Percentiles rank a stretch among this genome's conserved stretches.
phyloP scores from a whole-genome alignment of 139 green algal species.

The Tetradesmus lagerheimii region DNA sequence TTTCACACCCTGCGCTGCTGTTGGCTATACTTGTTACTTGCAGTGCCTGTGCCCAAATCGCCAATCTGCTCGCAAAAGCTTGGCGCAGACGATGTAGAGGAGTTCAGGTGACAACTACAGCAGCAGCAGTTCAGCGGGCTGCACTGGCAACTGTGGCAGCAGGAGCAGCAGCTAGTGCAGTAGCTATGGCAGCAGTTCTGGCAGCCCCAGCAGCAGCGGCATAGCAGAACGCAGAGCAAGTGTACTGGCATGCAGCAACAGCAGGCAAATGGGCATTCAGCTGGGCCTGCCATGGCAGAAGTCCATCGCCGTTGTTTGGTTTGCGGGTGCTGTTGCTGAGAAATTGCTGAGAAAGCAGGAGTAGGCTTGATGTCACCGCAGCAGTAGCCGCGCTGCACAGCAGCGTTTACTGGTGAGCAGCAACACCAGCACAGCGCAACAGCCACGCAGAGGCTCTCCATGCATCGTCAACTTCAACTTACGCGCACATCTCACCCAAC shows the following conservation, averaged over 20 bases:
- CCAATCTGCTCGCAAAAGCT: slow-evolving; percentile 84
- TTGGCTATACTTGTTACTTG: background rate
- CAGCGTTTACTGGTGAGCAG: too few relatives aligned
- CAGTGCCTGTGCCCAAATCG: slow-evolving; percentile 75
- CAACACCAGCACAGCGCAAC: too few relatives aligned
- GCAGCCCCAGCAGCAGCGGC: background rate
- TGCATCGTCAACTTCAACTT: background rate
- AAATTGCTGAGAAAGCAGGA: too few relatives aligned
- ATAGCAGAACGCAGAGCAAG: background rate
- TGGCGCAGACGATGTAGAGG: slow-evolving; percentile 62
- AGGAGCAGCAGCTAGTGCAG: background rate
- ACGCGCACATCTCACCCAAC: background rate
- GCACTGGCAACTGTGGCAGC: slow-evolving; percentile 68
- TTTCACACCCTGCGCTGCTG: background rate
- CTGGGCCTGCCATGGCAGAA: background rate
- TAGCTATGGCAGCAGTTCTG: background rate
- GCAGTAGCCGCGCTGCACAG: too few relatives aligned
- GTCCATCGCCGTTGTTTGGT: background rate
- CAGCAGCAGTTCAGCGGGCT: slow-evolving; percentile 47
- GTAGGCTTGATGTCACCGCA: too few relatives aligned
- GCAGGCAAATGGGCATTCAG: background rate
- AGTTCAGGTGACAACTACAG: slow-evolving; percentile 68
- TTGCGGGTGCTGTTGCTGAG: too few relatives aligned
- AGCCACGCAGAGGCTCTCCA: too few relatives aligned
- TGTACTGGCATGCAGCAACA: background rate